phyloP scores from a whole-genome alignment of 2,329 filamentous ascomycete species.

The Pseudogymnoascus sp. region DNA sequence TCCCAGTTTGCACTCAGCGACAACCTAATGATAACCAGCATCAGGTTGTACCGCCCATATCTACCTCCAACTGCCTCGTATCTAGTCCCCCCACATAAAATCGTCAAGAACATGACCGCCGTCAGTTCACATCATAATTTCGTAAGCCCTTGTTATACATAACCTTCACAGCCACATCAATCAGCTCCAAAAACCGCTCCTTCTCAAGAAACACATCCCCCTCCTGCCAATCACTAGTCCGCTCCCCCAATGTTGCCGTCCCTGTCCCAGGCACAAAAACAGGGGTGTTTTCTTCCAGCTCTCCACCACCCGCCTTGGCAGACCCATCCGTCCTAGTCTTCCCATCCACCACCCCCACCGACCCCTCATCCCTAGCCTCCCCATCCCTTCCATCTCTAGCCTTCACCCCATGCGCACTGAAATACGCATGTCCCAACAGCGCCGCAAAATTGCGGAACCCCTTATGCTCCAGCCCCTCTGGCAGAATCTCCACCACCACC shows the following conservation, averaged over 20 bases:
- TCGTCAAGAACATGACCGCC: not conserved
- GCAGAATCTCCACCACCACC: slow-evolving; percentile 36
- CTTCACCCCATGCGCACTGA: slow-evolving; percentile 27
- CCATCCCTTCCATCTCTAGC: not conserved
- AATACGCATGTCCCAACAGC: slow-evolving; percentile 32
- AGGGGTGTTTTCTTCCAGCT: not conserved
- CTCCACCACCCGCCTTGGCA: not conserved
- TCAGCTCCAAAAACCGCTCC: slow-evolving; percentile 22
- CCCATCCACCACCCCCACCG: not conserved
- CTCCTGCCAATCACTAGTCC: slow-evolving; percentile 18
- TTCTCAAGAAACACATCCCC: slow-evolving; percentile 23
- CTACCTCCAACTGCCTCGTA: not conserved
- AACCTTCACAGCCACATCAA: slow-evolving; percentile 20
- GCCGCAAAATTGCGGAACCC: slow-evolving; percentile 36
- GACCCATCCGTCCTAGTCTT: not conserved
- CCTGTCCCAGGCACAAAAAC: not conserved
- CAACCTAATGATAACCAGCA: not conserved
- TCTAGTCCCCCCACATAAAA: not conserved
- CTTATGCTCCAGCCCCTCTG: slow-evolving; percentile 28
- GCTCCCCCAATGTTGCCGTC: not conserved
- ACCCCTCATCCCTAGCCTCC: not conserved
- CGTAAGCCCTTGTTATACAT: not conserved
- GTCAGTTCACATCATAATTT: not conserved
- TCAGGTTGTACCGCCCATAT: not conserved
- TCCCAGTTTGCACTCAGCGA: not conserved